phyloP scores from a whole-genome alignment of 1,284 basidiomycete species.

The Boletellus deceptivus region DNA sequence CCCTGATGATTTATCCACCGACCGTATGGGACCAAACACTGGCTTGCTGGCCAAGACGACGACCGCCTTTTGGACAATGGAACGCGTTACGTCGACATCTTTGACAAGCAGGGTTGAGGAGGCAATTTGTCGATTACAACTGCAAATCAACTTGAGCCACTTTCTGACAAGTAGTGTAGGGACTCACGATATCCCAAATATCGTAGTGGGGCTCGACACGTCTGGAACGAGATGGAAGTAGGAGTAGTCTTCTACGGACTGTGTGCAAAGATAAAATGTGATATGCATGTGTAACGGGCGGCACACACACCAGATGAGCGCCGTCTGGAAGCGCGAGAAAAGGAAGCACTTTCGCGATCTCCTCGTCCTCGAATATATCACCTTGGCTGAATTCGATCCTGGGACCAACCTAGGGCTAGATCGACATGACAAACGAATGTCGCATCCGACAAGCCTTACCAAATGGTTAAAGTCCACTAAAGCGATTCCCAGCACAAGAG shows the following conservation, averaged over 20 bases:
- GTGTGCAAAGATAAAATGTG: conserved; percentile 13
- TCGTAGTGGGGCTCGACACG: conserved; percentile 69
- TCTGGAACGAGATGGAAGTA: conserved; percentile 88
- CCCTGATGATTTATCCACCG: conserved; percentile 13
- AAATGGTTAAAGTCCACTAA: conserved; percentile 90
- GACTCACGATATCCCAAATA: conserved; percentile 93
- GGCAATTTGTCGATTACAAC: conserved; percentile 95
- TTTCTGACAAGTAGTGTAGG: conserved; percentile 3
- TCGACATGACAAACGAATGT: conserved; percentile 13
- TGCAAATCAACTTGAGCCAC: conserved; percentile 31
- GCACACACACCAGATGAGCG: conserved; percentile 76
- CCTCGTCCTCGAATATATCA: conserved; percentile 76
- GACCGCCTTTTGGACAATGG: conserved; percentile 97
- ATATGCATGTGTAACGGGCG: conserved; percentile 5
- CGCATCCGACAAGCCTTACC: conserved; percentile 42
- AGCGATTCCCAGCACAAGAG: conserved; percentile 77
- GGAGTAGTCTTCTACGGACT: conserved; percentile 94
- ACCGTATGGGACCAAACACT: conserved; percentile 85
- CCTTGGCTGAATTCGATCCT: conserved; percentile 80
- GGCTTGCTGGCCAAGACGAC: conserved; percentile 91
- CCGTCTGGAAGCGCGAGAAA: conserved; percentile 98
- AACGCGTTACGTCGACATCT: conserved; percentile 87
- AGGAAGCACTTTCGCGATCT: conserved; percentile 80
- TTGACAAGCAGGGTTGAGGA: conserved; percentile 80
- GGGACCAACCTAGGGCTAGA: conserved; percentile 72